Percentiles rank a stretch among this genome's conserved stretches.
Evolutionary conservation across 2,329 filamentous ascomycete species (phyloP).

Genomic region (Colletotrichum godetiae): DNA sequence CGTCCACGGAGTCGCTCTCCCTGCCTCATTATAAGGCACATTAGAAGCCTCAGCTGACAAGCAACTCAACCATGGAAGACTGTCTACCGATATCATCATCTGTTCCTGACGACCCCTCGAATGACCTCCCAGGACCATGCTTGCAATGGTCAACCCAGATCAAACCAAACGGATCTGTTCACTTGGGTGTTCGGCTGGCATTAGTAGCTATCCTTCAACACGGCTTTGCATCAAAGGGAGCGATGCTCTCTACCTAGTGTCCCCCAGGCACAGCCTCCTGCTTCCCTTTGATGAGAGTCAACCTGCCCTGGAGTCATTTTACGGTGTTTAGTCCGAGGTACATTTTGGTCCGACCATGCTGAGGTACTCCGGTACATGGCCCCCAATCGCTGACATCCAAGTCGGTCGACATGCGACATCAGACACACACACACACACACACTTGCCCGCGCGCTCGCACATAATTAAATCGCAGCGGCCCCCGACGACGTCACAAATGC

Average conservation of each 20-base stretch:
- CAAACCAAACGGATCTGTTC: background rate
- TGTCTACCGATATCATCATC: background rate
- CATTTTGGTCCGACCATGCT: background rate
- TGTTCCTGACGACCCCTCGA: slow-evolving; percentile 4
- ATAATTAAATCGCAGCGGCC: background rate
- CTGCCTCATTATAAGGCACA: background rate
- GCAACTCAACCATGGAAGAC: background rate
- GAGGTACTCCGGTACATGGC: slow-evolving; percentile 18
- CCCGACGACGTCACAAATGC: slow-evolving; percentile 17
- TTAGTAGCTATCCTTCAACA: background rate
- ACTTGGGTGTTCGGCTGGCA: background rate
- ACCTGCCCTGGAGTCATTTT: slow-evolving; percentile 5
- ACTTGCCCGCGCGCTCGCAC: background rate
- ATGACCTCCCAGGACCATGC: background rate
- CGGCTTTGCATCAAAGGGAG: slow-evolving; percentile 1
- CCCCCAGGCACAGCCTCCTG: background rate
- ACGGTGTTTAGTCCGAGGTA: slow-evolving; percentile 9
- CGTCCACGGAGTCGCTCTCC: slow-evolving; percentile 12
- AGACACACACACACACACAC: slow-evolving; percentile 30
- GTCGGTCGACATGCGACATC: slow-evolving; percentile 33
- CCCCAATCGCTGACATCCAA: slow-evolving; percentile 9
- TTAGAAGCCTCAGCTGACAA: background rate
- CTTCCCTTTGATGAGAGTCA: slow-evolving; percentile 1
- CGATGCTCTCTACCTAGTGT: background rate
- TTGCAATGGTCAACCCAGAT: background rate